Base-by-base conservation (phyloP, 2,329 filamentous ascomycete genomes). In the Coniella vitis region DNA sequence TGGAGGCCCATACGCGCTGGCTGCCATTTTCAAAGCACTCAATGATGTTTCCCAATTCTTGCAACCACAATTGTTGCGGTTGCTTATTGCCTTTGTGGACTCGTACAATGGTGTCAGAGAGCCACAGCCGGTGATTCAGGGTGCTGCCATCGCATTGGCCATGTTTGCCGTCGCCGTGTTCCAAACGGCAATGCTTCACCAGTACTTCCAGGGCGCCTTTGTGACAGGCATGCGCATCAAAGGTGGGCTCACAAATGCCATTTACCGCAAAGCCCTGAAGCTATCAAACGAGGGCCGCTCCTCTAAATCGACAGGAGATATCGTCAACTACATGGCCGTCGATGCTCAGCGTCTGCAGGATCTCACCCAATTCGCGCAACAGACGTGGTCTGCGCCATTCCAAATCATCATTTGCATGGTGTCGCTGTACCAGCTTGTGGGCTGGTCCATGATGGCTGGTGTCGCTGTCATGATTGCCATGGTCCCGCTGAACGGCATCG, bases 301-400 rank as follows among this genome's bases (percentile, higher is more conserved):
- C 2, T 70, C 83, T 38, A 96, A 97, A 69, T 87, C 88, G 0
- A 98, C 93, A 0, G 93, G 93, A 49, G 94, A 98, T 61, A 97
- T 98, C 61, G 93, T 98, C 64, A 98, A 98, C 64, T 93, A 95
- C 69, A 98, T 98, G 91, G 93, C 94, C 39, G 91, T 98, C 9
- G 93, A 98, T 64, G 91, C 91, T 13, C 93, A 98, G 67, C 85
- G 94, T 56, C 76, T 98, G 16, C 87, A 96, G 61, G 93, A 98
- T 67, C 73, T 98, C 49, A 89, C 91, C 2, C 94, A 98, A 62
- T 98, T 93, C 63, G 90, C 88, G 16, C 90, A 95, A 63, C 91
- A 97, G 65, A 72, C 95, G 10, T 96, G 93, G 90, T 96, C 90
- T 38, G 91, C 94, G 3, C 93, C 93, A 3, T 95, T 97, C 68